Base-by-base conservation (phyloP, 768 basidiomycete genomes). In the Rhodotorula paludigena region DNA sequence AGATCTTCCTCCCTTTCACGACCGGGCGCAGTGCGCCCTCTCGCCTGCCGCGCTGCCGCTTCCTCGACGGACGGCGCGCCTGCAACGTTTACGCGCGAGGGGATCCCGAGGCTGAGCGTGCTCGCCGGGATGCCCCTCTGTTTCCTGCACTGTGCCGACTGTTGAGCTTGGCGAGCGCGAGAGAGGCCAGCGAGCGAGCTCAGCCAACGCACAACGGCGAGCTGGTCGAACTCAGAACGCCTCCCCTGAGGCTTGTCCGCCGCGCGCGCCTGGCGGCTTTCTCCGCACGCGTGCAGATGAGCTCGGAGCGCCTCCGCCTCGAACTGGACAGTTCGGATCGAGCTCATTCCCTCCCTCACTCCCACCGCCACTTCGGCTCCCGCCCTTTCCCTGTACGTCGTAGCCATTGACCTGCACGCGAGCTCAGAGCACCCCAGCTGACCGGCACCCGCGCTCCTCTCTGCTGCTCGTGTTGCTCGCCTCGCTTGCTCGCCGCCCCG, bases 61-160 rank as follows among this genome's bases (percentile, higher is more conserved):
- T 48, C 47, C 47, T 48, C 47, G 47, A 48, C 3, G 47, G 47
- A 48, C n/a, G 53, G 38, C 20, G 6, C 47, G 47, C 14, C n/a
- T 48, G 44, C 44, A 48, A 48, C 47, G 41, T 48, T 28, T 12
- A 48, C 47, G 47, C 47, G 47, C 47, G 47, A 25, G 47, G 47
- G 15, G 47, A 28, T 48, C 47, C 47, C 47, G 47, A 28, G 58
- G 45, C 58, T 49, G 57, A 58, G 57, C 57, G 8, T 48, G 57
- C 57, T 58, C 57, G 57, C 57, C 57, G 57, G 56, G 41, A 36
- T 33, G 23, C 20, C 7, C 33, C 9, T 25, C 47, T 48, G 47
- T 28, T 48, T 48, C n/a, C 47, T 48, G 47, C 47, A 48, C 12
- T n/a, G n/a, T n/a, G n/a, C n/a, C 41, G 41, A 42, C 47, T 48